These are phyloP conservation scores for Ceraceosorus bombacis DNA, from an alignment of 1,284 basidiomycete species.

Conservation along the genomic window DNA sequence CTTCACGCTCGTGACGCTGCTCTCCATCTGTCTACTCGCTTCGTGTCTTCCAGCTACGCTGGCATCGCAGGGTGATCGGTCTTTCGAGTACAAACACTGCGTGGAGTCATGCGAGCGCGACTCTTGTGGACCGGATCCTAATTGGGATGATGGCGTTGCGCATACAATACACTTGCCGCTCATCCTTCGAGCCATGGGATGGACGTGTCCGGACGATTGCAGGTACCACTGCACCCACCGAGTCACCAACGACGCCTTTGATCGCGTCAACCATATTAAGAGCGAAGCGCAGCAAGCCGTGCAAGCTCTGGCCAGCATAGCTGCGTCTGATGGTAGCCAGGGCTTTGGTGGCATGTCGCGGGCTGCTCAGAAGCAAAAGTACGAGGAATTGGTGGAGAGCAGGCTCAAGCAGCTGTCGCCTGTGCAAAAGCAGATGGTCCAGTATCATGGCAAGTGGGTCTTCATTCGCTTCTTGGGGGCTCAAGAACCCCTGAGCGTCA, in stretches of 20 bases:
- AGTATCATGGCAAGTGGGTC: conserved; percentile 72
- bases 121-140: conserved; percentile 25
- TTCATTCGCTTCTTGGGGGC: conserved; percentile 58
- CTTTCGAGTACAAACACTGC: conserved; percentile 36
- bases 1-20: too few species aligned
- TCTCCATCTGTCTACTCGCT: too few species aligned
- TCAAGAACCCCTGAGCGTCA: conserved; percentile 87
- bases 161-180: conserved; percentile 52
- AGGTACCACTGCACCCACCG: conserved; percentile 79
- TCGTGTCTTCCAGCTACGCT: background rate
- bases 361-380: conserved; percentile 11
- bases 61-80: conserved; percentile 43
- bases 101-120: conserved; percentile 37
- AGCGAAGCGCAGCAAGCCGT: conserved; percentile 42
- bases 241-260: conserved; percentile 62
- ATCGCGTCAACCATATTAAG: conserved; percentile 28
- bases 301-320: conserved; percentile 14
- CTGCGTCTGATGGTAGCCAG: conserved; percentile 7
- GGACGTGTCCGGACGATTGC: conserved; percentile 80
- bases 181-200: conserved; percentile 53
- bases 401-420: conserved; percentile 24
- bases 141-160: conserved; percentile 39
- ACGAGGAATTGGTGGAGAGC: conserved; percentile 44
- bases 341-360: conserved; percentile 53
- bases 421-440: conserved; percentile 45